These are phyloP conservation scores for Xerocomus brunneocitrinus DNA, from an alignment of 768 basidiomycete species.

Conservation along the genomic window DNA sequence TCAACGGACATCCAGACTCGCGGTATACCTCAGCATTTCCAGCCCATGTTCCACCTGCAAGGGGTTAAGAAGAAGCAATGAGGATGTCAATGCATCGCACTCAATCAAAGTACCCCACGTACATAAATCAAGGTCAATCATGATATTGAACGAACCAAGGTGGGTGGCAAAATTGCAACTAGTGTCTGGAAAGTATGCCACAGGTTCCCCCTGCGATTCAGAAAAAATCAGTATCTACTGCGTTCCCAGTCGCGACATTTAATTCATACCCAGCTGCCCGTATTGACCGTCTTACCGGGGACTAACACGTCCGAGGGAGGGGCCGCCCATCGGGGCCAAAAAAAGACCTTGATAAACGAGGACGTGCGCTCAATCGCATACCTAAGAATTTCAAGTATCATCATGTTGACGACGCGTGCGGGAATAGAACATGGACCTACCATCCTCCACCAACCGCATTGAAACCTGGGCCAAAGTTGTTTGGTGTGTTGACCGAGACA, in stretches of 20 bases:
- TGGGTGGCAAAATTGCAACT: constrained; percentile 52
- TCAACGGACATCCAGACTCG: constrained; percentile 24
- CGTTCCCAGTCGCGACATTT: not conserved
- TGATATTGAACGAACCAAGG: constrained; percentile 56
- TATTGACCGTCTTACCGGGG: constrained; percentile 14
- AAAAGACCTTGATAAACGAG: constrained; percentile 36
- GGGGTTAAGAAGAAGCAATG: not conserved
- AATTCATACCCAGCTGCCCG: constrained; percentile 24
- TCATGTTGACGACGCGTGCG: not conserved
- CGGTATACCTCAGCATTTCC: constrained; percentile 15
- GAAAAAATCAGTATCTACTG: too few relatives aligned
- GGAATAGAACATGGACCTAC: constrained; percentile 15
- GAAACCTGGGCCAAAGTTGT: constrained; percentile 34
- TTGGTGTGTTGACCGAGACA: constrained; percentile 20
- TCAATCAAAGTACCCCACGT: not conserved
- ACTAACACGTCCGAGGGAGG: constrained; percentile 24
- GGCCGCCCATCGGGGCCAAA: constrained; percentile 30
- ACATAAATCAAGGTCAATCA: constrained; percentile 48
- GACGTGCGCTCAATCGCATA: constrained; percentile 35
- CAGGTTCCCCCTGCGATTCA: not conserved
- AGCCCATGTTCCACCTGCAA: constrained; percentile 27
- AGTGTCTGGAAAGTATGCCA: constrained; percentile 43
- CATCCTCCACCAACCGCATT: constrained; percentile 36
- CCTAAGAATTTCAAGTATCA: constrained; percentile 12
- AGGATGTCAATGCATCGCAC: not conserved